A percentile compares a stretch with the other conserved stretches of the same genome.
These are phyloP conservation scores for Trypanosoma brucei DNA, from an alignment of 208 protist genomes.

Conservation along the genomic window DNA sequence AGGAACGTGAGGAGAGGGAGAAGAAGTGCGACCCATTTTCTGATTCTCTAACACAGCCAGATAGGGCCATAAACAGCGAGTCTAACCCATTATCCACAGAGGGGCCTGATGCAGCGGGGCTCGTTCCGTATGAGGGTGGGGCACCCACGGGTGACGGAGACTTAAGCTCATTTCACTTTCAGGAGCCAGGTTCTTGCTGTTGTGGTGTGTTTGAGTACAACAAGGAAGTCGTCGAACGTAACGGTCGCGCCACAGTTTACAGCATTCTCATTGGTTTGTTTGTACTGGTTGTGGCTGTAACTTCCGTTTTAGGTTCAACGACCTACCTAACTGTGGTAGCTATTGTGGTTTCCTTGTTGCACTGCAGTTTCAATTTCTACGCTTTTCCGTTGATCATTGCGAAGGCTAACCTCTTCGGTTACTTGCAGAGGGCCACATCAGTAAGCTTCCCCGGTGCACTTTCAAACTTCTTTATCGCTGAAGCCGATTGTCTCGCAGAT, in stretches of 20 bases:
- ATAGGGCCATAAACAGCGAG: not conserved
- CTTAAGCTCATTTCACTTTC: slow-evolving; percentile 5
- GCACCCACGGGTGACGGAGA: not conserved
- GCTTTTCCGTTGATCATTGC: slow-evolving; percentile 60
- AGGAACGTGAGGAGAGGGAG: not conserved
- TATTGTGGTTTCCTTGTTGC: slow-evolving; percentile 33
- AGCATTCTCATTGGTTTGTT: slow-evolving; percentile 40
- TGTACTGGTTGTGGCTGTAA: slow-evolving; percentile 40
- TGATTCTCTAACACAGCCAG: not conserved
- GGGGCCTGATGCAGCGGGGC: not conserved
- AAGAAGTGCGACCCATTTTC: not conserved
- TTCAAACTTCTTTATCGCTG: slow-evolving; percentile 42
- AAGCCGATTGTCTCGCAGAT: slow-evolving; percentile 29
- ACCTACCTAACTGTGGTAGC: slow-evolving; percentile 31
- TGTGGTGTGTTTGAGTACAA: slow-evolving; percentile 63
- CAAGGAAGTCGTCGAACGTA: slow-evolving; percentile 41
- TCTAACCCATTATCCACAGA: not conserved
- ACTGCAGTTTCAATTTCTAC: slow-evolving; percentile 53
- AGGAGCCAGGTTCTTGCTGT: slow-evolving; percentile 25
- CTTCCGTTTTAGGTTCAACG: slow-evolving; percentile 35
- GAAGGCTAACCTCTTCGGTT: slow-evolving; percentile 64
- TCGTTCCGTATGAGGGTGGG: not conserved
- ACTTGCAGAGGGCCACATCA: slow-evolving; percentile 30
- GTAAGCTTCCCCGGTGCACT: slow-evolving; percentile 29
- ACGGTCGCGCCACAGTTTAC: slow-evolving; percentile 54